Base-by-base conservation (phyloP, 768 basidiomycete species). In the Auricularia cornea region DNA sequence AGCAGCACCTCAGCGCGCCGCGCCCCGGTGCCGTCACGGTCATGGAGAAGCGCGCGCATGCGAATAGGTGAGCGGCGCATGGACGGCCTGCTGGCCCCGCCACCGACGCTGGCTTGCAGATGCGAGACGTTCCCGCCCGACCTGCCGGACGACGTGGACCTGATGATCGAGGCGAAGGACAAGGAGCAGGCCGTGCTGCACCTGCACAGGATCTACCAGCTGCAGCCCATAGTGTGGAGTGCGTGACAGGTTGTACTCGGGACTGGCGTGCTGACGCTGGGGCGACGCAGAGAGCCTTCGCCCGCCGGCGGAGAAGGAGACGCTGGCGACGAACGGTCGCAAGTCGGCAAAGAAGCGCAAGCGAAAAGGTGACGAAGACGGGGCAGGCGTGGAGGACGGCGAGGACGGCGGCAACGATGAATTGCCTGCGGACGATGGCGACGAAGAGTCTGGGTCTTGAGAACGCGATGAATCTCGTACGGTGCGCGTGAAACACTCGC, bases 81-180 rank as follows among this genome's bases (percentile, higher is more conserved):
- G 51, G 20, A 10, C 16, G 35, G 10, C 35, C 35, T 14, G 35
- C 10, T 0, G 35, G 35, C 35, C 10, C 35, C 10, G 16, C 35
- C 8, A 38, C 35, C 16, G 51, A n/a, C 20, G 8, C 51, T 28
- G n/a, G n/a, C 20, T 2, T 14, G 20, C 51, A 52, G 51, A 28
- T 94, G 92, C 70, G 78, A 87, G 67, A 73, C 68, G 31, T 75
- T 96, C 30, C 91, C 90, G 1, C 70, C 69, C 0, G 84, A 84
- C 65, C 70, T 90, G 31, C 87, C 87, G 0, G 82, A 84, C 66
- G 87, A 88, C 64, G 85, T 89, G 76, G 92, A 95, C 75, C 70
- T 95, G 67, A 94, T 95, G 93, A 92, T 94, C 64, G 93, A 95
- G 74, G 92, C 92, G 2, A 92, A 94, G 72, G 91, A 90, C 73